A percentile compares a stretch with the other conserved stretches of the same genome.
Conservation (phyloP, 1,139 yeast genomes). For the Blastobotrys aristatus region DNA sequence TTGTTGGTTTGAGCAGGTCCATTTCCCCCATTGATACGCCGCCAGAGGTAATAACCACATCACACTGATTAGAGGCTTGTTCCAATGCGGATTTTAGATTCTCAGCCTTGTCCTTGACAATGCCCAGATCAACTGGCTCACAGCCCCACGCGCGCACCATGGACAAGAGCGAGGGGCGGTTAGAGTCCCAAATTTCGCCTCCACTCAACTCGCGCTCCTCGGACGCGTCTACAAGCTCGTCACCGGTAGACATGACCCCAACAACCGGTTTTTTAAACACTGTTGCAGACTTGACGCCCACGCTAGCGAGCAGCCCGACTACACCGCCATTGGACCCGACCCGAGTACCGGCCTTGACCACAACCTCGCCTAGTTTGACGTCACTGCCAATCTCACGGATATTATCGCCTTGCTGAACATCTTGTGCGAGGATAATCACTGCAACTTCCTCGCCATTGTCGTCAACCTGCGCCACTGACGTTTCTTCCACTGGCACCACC, state of each 20-base stretch:
- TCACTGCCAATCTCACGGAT: constrained; percentile 46
- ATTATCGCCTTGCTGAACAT: constrained; percentile 40
- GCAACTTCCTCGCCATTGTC: constrained; percentile 38
- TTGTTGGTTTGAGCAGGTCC: constrained; percentile 45
- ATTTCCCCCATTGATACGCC: constrained; percentile 55
- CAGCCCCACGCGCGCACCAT: constrained; percentile 34
- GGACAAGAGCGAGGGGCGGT: constrained; percentile 42
- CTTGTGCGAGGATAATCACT: constrained; percentile 30
- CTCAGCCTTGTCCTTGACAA: constrained; percentile 36
- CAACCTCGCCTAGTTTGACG: constrained; percentile 35
- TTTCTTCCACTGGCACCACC: constrained; percentile 50
- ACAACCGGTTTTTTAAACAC: constrained; percentile 41
- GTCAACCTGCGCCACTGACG: constrained; percentile 33
- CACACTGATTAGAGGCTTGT: constrained; percentile 25
- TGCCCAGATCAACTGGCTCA: constrained; percentile 41
- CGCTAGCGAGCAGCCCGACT: constrained; percentile 43
- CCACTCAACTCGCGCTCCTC: constrained; percentile 24
- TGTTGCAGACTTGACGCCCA: constrained; percentile 37
- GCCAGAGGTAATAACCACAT: constrained; percentile 46
- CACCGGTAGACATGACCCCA: constrained; percentile 48
- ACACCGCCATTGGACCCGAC: constrained; percentile 44
- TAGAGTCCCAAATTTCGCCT: constrained; percentile 46
- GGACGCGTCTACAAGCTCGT: constrained; percentile 40
- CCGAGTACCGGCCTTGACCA: constrained; percentile 35
- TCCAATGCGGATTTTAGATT: constrained; percentile 23